Percentiles rank a stretch among this genome's conserved stretches.
These are phyloP conservation scores for Monosporascus sp. DNA, from an alignment of 2,329 filamentous ascomycete genomes.

Conservation along the genomic window DNA sequence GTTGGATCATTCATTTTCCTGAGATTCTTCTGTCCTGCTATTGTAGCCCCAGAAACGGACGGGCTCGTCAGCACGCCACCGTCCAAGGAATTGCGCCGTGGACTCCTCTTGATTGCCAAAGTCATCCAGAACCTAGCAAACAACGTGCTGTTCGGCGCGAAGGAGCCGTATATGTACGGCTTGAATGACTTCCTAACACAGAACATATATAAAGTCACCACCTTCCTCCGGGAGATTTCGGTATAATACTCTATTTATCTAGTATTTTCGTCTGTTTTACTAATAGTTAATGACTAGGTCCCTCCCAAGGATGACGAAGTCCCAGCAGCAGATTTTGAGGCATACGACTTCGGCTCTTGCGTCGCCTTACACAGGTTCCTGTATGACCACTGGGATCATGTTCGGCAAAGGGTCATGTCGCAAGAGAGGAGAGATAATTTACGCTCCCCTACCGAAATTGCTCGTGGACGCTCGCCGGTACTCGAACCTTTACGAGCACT, in stretches of 20 bases:
- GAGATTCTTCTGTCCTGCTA: slow-evolving; percentile 67
- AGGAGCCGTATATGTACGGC: slow-evolving; percentile 68
- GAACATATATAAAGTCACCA: slow-evolving; percentile 63
- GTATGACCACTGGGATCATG: slow-evolving; percentile 68
- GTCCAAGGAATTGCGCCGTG: slow-evolving; percentile 64
- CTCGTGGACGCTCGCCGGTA: slow-evolving; percentile 49
- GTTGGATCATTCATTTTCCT: slow-evolving; percentile 68
- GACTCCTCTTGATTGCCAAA: slow-evolving; percentile 64
- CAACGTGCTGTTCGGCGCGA: slow-evolving; percentile 66
- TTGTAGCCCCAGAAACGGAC: slow-evolving; percentile 64
- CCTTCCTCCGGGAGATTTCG: slow-evolving; percentile 63
- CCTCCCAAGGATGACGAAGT: slow-evolving; percentile 42
- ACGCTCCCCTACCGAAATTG: slow-evolving; percentile 48
- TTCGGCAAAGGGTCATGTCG: slow-evolving; percentile 58
- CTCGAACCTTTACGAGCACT: slow-evolving; percentile 56
- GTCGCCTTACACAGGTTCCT: slow-evolving; percentile 64
- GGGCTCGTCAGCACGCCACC: slow-evolving; percentile 56
- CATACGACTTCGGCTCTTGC: slow-evolving; percentile 66
- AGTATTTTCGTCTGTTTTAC: slow-evolving; percentile 2
- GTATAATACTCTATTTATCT: slow-evolving; percentile 33
- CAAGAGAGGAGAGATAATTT: slow-evolving; percentile 54
- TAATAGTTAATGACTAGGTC: slow-evolving; percentile 29
- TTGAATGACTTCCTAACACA: slow-evolving; percentile 63
- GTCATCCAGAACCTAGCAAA: slow-evolving; percentile 68
- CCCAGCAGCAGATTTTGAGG: slow-evolving; percentile 37